A percentile compares a stretch with the other conserved stretches of the same genome.
Conservation (phyloP, 345 rosid species). For the Jatropha curcas region DNA sequence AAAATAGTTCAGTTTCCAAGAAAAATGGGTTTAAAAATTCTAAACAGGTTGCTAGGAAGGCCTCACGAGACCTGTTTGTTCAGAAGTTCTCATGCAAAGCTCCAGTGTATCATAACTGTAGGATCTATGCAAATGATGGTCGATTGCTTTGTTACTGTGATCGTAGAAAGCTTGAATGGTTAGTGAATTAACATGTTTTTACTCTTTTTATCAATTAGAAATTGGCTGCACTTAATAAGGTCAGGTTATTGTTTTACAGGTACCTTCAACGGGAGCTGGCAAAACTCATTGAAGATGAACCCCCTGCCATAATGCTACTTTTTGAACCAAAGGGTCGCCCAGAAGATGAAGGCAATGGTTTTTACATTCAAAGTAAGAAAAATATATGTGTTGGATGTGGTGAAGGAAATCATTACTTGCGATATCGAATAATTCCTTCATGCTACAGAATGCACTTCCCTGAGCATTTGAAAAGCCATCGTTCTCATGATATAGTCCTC, state of each 20-base stretch:
- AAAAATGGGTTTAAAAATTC: slow-evolving; percentile 51
- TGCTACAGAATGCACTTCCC: slow-evolving; percentile 97
- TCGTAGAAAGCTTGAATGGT: slow-evolving; percentile 91
- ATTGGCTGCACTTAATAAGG: slow-evolving; percentile 11
- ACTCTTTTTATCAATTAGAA: slow-evolving; percentile 10
- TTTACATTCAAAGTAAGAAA: slow-evolving; percentile 89
- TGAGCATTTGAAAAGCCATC: slow-evolving; percentile 94
- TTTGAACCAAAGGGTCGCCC: slow-evolving; percentile 98
- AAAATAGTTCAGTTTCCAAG: slow-evolving; percentile 40
- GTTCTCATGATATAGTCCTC: slow-evolving; percentile 97
- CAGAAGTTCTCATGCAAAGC: slow-evolving; percentile 95
- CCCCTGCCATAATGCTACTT: slow-evolving; percentile 87
- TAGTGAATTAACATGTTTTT: slow-evolving; percentile 22
- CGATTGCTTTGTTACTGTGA: slow-evolving; percentile 93
- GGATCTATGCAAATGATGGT: slow-evolving; percentile 94
- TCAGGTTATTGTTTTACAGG: slow-evolving; percentile 42
- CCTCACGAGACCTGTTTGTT: slow-evolving; percentile 79
- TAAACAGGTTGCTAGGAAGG: slow-evolving; percentile 60
- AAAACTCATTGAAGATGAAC: slow-evolving; percentile 71
- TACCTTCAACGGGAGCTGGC: slow-evolving; percentile 76
- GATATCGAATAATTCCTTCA: slow-evolving; percentile 90
- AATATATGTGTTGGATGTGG: slow-evolving; percentile 97
- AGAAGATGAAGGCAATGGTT: slow-evolving; percentile 94
- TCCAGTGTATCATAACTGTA: slow-evolving; percentile 93
- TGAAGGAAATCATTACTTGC: slow-evolving; percentile 87